Evolutionary conservation across 1,284 basidiomycete species (phyloP).

Genomic region (Peniophora sp.): DNA sequence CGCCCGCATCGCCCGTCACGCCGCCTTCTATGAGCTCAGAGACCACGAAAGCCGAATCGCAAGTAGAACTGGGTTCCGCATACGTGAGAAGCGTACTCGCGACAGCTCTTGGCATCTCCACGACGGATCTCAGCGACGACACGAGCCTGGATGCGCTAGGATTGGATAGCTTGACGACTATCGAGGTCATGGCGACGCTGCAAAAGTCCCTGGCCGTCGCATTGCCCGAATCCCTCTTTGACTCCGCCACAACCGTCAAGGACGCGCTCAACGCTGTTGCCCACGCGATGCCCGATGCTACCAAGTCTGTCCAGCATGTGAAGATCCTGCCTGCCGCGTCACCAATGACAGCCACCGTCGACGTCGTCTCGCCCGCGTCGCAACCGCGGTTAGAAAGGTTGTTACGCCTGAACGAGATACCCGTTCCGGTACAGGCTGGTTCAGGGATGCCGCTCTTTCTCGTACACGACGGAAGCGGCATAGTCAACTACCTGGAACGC

Average conservation of each 20-base stretch:
- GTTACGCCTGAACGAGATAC: constrained; percentile 21
- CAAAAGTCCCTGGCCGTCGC: constrained; percentile 23
- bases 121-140: constrained; percentile 32
- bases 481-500: constrained; percentile 42
- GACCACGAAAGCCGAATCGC: neutral
- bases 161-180: constrained; percentile 55
- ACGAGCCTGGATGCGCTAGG: constrained; percentile 40
- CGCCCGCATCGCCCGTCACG: neutral
- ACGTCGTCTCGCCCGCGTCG: neutral
- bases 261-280: constrained; percentile 24
- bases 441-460: constrained; percentile 42
- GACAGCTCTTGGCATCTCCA: constrained; percentile 36
- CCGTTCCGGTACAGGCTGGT: constrained; percentile 32
- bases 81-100: constrained; percentile 38
- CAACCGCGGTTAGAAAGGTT: constrained; percentile 9
- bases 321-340: neutral
- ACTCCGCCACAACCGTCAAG: constrained; percentile 22
- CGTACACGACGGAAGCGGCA: constrained; percentile 66
- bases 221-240: constrained; percentile 26
- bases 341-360: neutral
- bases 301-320: neutral
- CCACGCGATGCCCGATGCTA: constrained; percentile 5
- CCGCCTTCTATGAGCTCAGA: neutral
- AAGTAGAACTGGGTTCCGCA: constrained; percentile 8
- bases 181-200: constrained; percentile 45